Evolutionary conservation across 2,329 filamentous ascomycete genomes (phyloP), one percentile per base, ranked within the genome.

Genomic region (Venturia oleaginea): DNA sequence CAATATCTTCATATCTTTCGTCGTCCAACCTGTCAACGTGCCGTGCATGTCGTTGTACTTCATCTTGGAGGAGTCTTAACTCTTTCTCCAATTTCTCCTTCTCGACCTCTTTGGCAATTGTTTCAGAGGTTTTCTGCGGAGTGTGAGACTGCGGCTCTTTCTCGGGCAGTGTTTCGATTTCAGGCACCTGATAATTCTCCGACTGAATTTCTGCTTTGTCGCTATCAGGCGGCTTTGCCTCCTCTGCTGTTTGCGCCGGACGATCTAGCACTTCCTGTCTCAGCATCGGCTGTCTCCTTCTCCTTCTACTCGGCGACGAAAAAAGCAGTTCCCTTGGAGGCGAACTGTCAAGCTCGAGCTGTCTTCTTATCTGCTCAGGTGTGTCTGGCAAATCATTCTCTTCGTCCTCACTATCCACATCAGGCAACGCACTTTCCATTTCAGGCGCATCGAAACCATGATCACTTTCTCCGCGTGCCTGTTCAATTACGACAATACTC

Each of bases 21-120:
- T 11, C 4, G 5, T 34, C 51, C 19, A 34, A n/a, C 8, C 17
- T 15, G 34, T 69, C 66, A 37, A 72, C 68, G 8, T 70, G 30
- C 27, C 19, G 30, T 42, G 55, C 37, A 55, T 65, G 74, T 62
- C 66, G 68, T 30, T 68, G 69, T 11, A 76, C 69, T 19, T 76
- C 72, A 19, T 70, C 66, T 64, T 76, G 70, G 27, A 77, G 63
- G 3, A 71, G 8, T 37, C n/a, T 24, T 30, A 63, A 48, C 34
- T 63, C 62, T 15, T 27, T 42, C 22, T 65, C 60, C 3, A 63
- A 32, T 32, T n/a, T 51, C 27, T 24, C 34, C 34, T 63, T 63
- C 43, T 51, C 60, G 10, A 30, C 59, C 34, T 63, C 27, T 54
- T 57, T 63, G 30, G 51, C 62, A 22, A 59, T 34, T 24, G 42